Conservation (phyloP, 2,329 filamentous ascomycete species). For the Sphaerulina vaccinii region DNA sequence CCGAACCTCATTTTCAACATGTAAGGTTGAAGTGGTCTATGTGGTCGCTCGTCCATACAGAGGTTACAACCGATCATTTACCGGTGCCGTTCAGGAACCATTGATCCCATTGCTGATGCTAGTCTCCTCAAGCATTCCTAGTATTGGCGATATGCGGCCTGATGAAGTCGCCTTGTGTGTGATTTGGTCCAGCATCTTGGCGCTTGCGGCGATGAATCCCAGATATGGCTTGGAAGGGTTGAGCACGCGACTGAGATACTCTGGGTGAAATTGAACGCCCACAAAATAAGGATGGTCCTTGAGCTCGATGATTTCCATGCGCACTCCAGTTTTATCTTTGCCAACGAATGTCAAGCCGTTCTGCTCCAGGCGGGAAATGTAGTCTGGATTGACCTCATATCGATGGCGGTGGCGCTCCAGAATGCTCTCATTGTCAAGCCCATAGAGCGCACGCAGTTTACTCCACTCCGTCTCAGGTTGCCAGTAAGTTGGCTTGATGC, state of each 20-base stretch:
- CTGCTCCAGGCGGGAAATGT: conserved; percentile 65
- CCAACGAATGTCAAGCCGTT: conserved; percentile 73
- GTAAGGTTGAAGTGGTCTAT: too few relatives aligned
- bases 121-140: conserved; percentile 13
- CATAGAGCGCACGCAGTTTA: conserved; percentile 73
- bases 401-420: conserved; percentile 80
- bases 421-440: conserved; percentile 45
- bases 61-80: neutral
- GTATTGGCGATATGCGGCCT: conserved; percentile 20
- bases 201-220: conserved; percentile 77
- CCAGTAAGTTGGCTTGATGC: conserved; percentile 72
- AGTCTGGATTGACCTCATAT: conserved; percentile 85
- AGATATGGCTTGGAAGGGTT: conserved; percentile 73
- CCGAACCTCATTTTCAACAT: neutral
- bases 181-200: conserved; percentile 61
- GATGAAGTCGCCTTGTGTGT: conserved; percentile 29
- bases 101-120: conserved; percentile 4
- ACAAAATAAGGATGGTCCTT: conserved; percentile 83
- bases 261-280: conserved; percentile 84
- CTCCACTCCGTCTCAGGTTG: conserved; percentile 75
- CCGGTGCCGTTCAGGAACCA: neutral
- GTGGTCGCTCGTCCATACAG: neutral
- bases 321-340: conserved; percentile 73
- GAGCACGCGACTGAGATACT: conserved; percentile 76
- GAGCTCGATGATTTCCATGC: conserved; percentile 82